Percentiles rank a stretch among this genome's conserved stretches.
Conservation (phyloP, 2,329 filamentous ascomycete species). For the Claviceps pusilla region DNA sequence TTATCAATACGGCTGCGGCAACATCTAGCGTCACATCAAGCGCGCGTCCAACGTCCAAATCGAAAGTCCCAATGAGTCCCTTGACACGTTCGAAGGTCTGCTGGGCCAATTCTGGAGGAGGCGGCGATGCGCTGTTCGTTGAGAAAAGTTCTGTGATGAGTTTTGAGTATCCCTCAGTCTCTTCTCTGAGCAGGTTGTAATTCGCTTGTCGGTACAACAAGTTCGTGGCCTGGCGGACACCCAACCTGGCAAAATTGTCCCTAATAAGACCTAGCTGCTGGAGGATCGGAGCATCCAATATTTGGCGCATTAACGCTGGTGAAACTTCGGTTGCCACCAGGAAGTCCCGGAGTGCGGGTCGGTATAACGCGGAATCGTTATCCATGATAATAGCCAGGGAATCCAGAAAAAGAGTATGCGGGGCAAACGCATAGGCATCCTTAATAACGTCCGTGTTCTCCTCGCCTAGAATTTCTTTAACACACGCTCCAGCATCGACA, state of each 20-base stretch:
- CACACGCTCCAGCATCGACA: slow-evolving; percentile 51
- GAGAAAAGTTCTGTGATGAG: slow-evolving; percentile 91
- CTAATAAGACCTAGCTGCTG: slow-evolving; percentile 66
- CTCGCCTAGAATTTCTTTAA: slow-evolving; percentile 58
- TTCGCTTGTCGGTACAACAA: slow-evolving; percentile 89
- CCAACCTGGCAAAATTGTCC: slow-evolving; percentile 68
- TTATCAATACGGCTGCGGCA: slow-evolving; percentile 83
- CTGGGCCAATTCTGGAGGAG: slow-evolving; percentile 61
- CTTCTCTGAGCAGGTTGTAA: slow-evolving; percentile 88
- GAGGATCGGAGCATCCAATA: slow-evolving; percentile 67
- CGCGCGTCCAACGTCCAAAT: slow-evolving; percentile 87
- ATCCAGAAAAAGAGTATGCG: slow-evolving; percentile 64
- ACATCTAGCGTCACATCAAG: slow-evolving; percentile 91
- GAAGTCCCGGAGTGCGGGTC: slow-evolving; percentile 46
- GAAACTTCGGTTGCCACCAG: slow-evolving; percentile 60
- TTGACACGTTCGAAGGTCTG: slow-evolving; percentile 86
- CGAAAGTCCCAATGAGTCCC: slow-evolving; percentile 89
- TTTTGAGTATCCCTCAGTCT: slow-evolving; percentile 94
- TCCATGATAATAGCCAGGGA: slow-evolving; percentile 68
- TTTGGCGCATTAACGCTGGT: slow-evolving; percentile 56
- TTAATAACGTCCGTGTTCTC: slow-evolving; percentile 35
- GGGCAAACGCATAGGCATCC: slow-evolving; percentile 39
- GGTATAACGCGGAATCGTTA: slow-evolving; percentile 39
- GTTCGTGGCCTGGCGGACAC: slow-evolving; percentile 82
- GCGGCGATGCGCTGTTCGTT: slow-evolving; percentile 59